Evolutionary conservation across 345 rosid species (phyloP).

Genomic region (Lagerstroemia speciosa): DNA sequence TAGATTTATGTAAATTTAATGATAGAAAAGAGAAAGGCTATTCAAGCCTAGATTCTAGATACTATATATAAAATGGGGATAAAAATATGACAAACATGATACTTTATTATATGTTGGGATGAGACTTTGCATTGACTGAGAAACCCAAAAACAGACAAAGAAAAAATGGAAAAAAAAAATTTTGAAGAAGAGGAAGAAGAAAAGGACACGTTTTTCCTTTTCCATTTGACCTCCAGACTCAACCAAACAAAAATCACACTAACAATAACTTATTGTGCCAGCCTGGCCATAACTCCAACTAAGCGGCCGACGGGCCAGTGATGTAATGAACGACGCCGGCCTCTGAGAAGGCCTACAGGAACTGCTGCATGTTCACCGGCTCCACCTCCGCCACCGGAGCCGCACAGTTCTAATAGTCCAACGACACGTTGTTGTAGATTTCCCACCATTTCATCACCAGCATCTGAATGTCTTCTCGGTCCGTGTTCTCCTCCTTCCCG

Average conservation of each 20-base stretch:
- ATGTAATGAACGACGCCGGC: constrained; percentile 21
- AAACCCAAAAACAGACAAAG: no score
- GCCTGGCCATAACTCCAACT: neutral
- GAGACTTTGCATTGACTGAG: neutral
- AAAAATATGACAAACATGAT: neutral
- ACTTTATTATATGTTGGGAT: neutral
- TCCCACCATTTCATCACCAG: constrained; percentile 44
- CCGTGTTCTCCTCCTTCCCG: constrained; percentile 39
- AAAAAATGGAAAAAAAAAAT: no score
- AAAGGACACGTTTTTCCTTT: neutral
- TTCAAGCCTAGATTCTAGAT: no score
- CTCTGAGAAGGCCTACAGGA: constrained; percentile 30
- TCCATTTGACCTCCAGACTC: neutral
- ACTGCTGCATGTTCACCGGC: constrained; percentile 5
- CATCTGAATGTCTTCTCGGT: constrained; percentile 38
- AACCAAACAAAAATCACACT: neutral
- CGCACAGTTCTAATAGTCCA: no score
- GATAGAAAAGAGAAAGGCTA: no score
- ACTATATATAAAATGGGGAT: no score
- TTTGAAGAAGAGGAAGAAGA: no score
- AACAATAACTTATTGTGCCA: no score
- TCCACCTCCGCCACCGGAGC: constrained; percentile 9
- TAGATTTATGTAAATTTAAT: no score
- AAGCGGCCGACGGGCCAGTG: constrained; percentile 42
- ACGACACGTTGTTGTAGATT: constrained; percentile 30